Conservation (phyloP, 2,329 filamentous ascomycete species). For the Xylariales sp. region DNA sequence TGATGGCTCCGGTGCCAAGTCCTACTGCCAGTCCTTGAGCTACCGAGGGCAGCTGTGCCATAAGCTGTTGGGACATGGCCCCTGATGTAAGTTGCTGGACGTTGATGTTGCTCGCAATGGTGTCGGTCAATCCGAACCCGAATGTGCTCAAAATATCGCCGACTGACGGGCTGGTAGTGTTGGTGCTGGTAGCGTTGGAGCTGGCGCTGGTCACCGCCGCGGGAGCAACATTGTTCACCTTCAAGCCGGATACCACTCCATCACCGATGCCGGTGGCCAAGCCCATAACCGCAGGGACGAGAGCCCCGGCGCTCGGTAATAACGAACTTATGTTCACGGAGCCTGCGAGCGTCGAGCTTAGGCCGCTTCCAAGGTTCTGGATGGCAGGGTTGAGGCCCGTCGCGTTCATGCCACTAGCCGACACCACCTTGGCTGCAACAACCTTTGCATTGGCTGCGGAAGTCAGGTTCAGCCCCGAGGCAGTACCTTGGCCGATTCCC, state of each 20-base stretch:
- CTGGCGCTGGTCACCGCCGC: too few relatives aligned
- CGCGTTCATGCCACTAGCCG: conserved; percentile 21
- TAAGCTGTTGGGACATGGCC: conserved; percentile 6
- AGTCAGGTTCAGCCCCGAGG: conserved; percentile 16
- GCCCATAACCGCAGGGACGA: conserved; percentile 11
- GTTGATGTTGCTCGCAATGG: conserved; percentile 20
- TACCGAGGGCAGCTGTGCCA: conserved; percentile 9
- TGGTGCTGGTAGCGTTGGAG: too few relatives aligned
- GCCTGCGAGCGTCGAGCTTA: conserved; percentile 21
- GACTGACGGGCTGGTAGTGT: too few relatives aligned
- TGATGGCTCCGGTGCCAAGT: conserved; percentile 13
- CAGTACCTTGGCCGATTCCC: conserved; percentile 16
- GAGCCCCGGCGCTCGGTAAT: conserved; percentile 6
- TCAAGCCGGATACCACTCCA: conserved; percentile 11
- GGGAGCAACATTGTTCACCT: conserved; percentile 5
- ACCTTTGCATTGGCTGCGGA: conserved; percentile 10
- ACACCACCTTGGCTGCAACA: conserved; percentile 13
- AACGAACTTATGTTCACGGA: conserved; percentile 15
- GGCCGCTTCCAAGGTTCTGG: conserved; percentile 23
- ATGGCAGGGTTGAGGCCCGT: conserved; percentile 24
- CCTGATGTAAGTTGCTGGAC: not conserved
- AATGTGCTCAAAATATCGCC: conserved; percentile 19
- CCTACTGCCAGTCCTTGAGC: conserved; percentile 12
- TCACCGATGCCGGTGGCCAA: conserved; percentile 12
- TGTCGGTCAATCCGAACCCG: conserved; percentile 21